phyloP scores from a whole-genome alignment of 148 eudicot genomes.

The Cornus suecica region DNA sequence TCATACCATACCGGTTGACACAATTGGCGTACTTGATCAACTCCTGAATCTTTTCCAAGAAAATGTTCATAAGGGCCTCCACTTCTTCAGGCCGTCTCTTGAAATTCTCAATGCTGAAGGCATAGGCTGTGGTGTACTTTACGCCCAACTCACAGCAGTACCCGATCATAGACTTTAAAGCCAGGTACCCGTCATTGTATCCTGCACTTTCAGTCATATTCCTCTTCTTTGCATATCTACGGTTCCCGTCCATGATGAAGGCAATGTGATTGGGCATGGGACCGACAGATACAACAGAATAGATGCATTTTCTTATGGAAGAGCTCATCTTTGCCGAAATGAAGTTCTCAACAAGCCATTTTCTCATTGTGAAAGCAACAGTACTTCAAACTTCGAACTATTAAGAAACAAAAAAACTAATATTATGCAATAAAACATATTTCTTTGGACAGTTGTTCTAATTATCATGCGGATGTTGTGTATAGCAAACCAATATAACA shows the following conservation, averaged over 20 bases:
- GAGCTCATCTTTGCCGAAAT: conserved; percentile 11
- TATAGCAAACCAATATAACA: too few species aligned
- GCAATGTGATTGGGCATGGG: conserved; percentile 60
- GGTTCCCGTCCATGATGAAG: conserved; percentile 69
- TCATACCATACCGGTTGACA: conserved; percentile 48
- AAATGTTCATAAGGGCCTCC: conserved; percentile 45
- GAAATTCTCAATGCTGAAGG: conserved; percentile 66
- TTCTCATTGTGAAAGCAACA: background rate
- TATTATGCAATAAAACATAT: too few species aligned
- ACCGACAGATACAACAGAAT: conserved; percentile 37
- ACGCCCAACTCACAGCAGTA: conserved; percentile 53
- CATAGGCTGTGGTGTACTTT: conserved; percentile 47
- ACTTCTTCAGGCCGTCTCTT: conserved; percentile 58
- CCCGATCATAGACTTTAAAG: conserved; percentile 45
- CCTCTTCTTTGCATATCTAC: conserved; percentile 49
- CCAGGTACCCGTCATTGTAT: conserved; percentile 35
- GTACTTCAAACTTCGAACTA: background rate
- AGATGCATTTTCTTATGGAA: conserved; percentile 31
- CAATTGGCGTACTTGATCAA: conserved; percentile 43
- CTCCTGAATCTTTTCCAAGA: conserved; percentile 54
- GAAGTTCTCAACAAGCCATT: background rate
- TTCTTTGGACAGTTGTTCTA: too few species aligned
- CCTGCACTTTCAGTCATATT: conserved; percentile 45
- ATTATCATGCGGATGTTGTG: too few species aligned
- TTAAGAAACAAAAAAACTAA: background rate